These are phyloP conservation scores for Picea mariana DNA, from an alignment of 83 land plant genomes.

Conservation along the genomic window DNA sequence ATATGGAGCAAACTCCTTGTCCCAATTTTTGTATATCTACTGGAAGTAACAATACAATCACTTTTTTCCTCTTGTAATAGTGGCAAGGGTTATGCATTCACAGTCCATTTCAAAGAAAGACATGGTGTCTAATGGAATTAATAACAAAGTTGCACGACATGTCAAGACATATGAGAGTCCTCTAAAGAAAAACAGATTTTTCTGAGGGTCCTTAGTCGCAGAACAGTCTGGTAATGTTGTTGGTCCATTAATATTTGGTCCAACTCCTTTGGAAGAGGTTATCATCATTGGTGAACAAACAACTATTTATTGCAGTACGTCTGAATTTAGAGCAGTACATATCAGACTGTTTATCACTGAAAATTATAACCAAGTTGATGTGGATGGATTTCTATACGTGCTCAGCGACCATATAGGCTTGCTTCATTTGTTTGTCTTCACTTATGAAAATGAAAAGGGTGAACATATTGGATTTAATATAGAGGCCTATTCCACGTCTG, in stretches of 20 bases:
- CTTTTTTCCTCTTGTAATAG: too few species aligned
- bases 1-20: too few species aligned
- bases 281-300: conserved; percentile 99
- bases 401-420: too few species aligned
- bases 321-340: conserved; percentile 85
- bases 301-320: conserved; percentile 90
- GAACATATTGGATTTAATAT: conserved; percentile 89
- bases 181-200: too few species aligned
- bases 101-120: too few species aligned
- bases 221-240: conserved; percentile 97
- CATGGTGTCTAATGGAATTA: too few species aligned
- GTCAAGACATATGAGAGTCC: too few species aligned
- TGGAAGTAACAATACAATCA: too few species aligned
- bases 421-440: conserved; percentile 18
- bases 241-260: conserved; percentile 87
- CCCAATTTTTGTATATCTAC: too few species aligned
- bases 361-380: too few species aligned
- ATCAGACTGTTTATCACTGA: conserved; percentile 40
- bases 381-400: conserved; percentile 32
- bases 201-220: conserved; percentile 99
- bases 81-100: too few species aligned
- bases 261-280: conserved; percentile 92
- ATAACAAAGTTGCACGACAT: too few species aligned
- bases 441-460: conserved; percentile 65
- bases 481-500: conserved; percentile 80